Evolutionary conservation across 257 asterid species (phyloP), one percentile per base, ranked within the genome.

Genomic region (Nemophila menziesii): DNA sequence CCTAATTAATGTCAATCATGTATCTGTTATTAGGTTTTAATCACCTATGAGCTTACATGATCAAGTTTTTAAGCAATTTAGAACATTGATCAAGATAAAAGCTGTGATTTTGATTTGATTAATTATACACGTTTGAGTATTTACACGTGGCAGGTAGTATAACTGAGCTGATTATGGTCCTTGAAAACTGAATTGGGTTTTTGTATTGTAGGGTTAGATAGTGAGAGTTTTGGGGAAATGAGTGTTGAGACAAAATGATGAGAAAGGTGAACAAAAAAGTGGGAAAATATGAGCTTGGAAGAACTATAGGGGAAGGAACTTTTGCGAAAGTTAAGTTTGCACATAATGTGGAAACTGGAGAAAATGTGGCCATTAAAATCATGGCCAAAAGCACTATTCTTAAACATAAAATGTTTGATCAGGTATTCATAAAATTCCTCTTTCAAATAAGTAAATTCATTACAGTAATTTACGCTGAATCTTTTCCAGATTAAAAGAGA

Each of bases 261-360:
- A 77, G 54, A 80, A 75, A 60, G 11, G 71, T 48, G 63, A 79
- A 70, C 54, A 73, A 78, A 71, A 79, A 57, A 62, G 63, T 86
- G 50, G 97, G 94, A 5, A 86, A 86, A 46, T 86, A 82, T 71
- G 93, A 86, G 72, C 58, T 82, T 48, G 97, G 94, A 27, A 69
- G 79, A 69, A 86, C 94, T 27, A 67, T 86, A 24, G 97, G 97
- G 3, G 83, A 82, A 70, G 97, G 97, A 20, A 77, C 86, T 39
- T 82, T 86, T 66, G 93, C 97, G 2, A 86, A 86, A 69, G 97
- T 86, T 63, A 86, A 82, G 78, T 77, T 82, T 61, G 97, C 97
- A 3, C 73, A 53, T 54, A 86, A 75, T 66, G 53, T 63, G 4
- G 89, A 82, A 52, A 79, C 73, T 2, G 82, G 93, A 44, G 82